Conservation (phyloP, 108 stramenopile species). For the Conticribra guillardii region DNA sequence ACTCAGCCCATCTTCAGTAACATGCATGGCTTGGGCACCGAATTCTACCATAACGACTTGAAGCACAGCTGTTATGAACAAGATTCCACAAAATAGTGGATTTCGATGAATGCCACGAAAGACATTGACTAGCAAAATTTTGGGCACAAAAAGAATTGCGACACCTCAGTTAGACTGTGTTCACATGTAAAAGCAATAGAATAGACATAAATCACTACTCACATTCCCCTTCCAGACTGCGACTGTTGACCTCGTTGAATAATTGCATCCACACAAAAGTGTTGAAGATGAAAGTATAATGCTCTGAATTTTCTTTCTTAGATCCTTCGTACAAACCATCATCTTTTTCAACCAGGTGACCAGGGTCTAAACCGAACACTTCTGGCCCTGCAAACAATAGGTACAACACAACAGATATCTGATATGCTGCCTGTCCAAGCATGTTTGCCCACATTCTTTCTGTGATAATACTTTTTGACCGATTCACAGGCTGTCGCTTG, state of each 20-base stretch:
- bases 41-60: conserved; percentile 93
- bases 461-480: conserved; percentile 84
- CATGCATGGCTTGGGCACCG: conserved; percentile 81
- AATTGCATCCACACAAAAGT: conserved; percentile 97
- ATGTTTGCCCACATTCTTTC: conserved; percentile 92
- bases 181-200: not conserved
- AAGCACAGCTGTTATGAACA: conserved; percentile 73
- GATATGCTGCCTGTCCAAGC: conserved; percentile 86
- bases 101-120: conserved; percentile 81
- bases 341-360: conserved; percentile 55
- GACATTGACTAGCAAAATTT: conserved; percentile 63
- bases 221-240: conserved; percentile 83
- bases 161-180: not conserved
- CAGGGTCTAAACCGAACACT: conserved; percentile 59
- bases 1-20: conserved; percentile 61
- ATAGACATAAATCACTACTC: conserved; percentile 31
- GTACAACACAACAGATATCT: conserved; percentile 77
- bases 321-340: conserved; percentile 28
- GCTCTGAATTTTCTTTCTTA: conserved; percentile 68
- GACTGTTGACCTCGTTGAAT: conserved; percentile 96
- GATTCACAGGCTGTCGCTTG: conserved; percentile 77
- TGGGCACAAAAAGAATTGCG: conserved; percentile 6
- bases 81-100: conserved; percentile 84
- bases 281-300: conserved; percentile 96
- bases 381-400: conserved; percentile 71